Evolutionary conservation across 768 basidiomycete genomes (phyloP).

Genomic region (Sarcodon sp.): DNA sequence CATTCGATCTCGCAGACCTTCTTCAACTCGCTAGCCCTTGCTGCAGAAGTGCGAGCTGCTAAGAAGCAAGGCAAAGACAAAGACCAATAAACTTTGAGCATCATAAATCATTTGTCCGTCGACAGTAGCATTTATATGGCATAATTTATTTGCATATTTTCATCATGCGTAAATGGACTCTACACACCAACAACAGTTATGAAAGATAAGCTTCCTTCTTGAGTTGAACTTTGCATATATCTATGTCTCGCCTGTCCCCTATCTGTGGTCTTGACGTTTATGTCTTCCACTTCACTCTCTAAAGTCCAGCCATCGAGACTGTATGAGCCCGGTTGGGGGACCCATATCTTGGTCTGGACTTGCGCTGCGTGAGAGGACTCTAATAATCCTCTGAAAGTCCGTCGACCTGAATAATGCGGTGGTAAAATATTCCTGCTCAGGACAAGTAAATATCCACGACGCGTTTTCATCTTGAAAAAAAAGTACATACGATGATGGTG

Average conservation of each 20-base stretch:
- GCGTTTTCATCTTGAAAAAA: background rate
- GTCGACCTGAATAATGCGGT: conserved; percentile 52
- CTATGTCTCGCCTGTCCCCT: conserved; percentile 22
- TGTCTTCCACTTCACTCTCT: conserved; percentile 49
- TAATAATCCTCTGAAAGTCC: conserved; percentile 50
- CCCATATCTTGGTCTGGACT: conserved; percentile 43
- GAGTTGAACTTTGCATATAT: conserved; percentile 24
- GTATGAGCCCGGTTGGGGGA: conserved; percentile 52
- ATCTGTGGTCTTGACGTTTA: conserved; percentile 5
- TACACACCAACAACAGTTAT: conserved; percentile 19
- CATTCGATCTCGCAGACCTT: conserved; percentile 33
- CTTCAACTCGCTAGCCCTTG: conserved; percentile 37
- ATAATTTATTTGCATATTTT: no score
- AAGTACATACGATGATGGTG: conserved; percentile 12
- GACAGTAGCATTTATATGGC: no score
- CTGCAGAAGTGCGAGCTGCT: conserved; percentile 40
- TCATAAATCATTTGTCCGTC: background rate
- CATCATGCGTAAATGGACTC: conserved; percentile 2
- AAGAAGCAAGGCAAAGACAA: conserved; percentile 32
- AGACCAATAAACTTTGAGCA: conserved; percentile 14
- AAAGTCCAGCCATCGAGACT: conserved; percentile 55
- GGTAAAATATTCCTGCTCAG: conserved; percentile 27
- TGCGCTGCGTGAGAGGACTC: conserved; percentile 30
- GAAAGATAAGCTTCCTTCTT: conserved; percentile 13
- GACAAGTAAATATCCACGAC: background rate